Percentiles rank a stretch among this genome's conserved stretches.
Conservation (phyloP, 2,329 filamentous ascomycete genomes). For the Dryadomyces quercus-mongolicae region DNA sequence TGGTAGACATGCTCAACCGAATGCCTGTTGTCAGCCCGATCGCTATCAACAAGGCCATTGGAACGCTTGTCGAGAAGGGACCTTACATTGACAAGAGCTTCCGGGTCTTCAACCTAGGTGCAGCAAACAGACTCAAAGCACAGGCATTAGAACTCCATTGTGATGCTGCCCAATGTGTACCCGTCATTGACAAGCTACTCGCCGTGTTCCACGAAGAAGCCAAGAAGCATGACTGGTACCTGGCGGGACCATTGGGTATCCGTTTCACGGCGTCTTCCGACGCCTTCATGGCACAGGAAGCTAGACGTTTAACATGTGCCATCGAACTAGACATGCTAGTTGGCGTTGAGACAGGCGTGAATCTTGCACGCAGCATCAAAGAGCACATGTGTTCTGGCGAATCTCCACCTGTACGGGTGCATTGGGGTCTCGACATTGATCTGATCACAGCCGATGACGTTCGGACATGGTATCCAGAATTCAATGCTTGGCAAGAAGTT, state of each 20-base stretch:
- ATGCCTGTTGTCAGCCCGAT: slow-evolving; percentile 12
- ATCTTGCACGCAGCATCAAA: slow-evolving; percentile 13
- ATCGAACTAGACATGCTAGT: slow-evolving; percentile 16
- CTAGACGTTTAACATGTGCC: slow-evolving; percentile 14
- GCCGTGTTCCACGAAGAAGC: slow-evolving; percentile 12
- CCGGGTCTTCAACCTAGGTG: slow-evolving; percentile 15
- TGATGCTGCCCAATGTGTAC: slow-evolving; percentile 11
- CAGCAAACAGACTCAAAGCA: slow-evolving; percentile 14
- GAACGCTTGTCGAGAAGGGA: slow-evolving; percentile 12
- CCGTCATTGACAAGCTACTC: slow-evolving; percentile 12
- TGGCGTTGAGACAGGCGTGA: slow-evolving; percentile 7
- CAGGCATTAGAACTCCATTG: slow-evolving; percentile 15
- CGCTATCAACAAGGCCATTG: slow-evolving; percentile 13
- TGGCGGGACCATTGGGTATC: slow-evolving; percentile 15
- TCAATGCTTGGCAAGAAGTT: slow-evolving; percentile 13
- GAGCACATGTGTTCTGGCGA: slow-evolving; percentile 9
- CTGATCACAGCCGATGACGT: slow-evolving; percentile 12
- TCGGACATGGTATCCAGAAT: slow-evolving; percentile 13
- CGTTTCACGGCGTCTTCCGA: slow-evolving; percentile 13
- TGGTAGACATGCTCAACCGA: slow-evolving; percentile 11
- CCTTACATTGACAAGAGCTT: slow-evolving; percentile 16
- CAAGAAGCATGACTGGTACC: slow-evolving; percentile 11
- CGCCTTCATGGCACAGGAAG: slow-evolving; percentile 15
- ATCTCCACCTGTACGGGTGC: slow-evolving; percentile 10
- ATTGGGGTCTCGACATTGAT: slow-evolving; percentile 17